Conservation (phyloP, 805 yeast species). For the Metschnikowia lunata region DNA sequence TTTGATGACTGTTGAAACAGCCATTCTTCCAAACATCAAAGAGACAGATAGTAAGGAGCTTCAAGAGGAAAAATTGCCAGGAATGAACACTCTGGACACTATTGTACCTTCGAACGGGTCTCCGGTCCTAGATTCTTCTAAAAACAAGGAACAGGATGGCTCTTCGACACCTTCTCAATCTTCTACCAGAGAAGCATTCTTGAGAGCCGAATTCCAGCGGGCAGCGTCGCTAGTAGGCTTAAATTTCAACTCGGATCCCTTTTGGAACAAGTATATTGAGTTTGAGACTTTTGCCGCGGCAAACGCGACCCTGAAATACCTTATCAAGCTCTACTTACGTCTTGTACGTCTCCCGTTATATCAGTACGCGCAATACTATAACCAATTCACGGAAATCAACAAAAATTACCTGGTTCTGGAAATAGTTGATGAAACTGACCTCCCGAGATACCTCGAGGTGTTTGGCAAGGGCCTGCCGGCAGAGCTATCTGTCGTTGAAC, state of each 20-base stretch:
- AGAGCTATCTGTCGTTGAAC: conserved; percentile 34
- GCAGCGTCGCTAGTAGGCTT: conserved; percentile 55
- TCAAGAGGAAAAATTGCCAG: neutral
- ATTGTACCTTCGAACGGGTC: too few species aligned
- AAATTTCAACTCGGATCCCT: conserved; percentile 70
- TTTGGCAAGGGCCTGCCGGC: conserved; percentile 20
- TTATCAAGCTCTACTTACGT: conserved; percentile 40
- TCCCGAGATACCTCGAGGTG: conserved; percentile 20
- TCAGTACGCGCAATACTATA: conserved; percentile 78
- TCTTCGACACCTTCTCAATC: neutral
- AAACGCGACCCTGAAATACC: conserved; percentile 17
- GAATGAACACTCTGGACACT: neutral
- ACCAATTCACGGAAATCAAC: conserved; percentile 38
- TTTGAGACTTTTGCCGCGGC: conserved; percentile 30
- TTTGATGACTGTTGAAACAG: conserved; percentile 19
- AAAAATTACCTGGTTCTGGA: conserved; percentile 30
- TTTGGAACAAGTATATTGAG: conserved; percentile 78
- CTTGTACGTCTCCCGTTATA: conserved; percentile 67
- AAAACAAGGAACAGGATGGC: neutral
- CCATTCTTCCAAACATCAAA: conserved; percentile 11
- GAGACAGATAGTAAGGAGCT: neutral
- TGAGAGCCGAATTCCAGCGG: conserved; percentile 42
- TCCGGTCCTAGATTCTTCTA: neutral
- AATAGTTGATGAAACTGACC: conserved; percentile 16
- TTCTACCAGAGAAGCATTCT: conserved; percentile 2